Evolutionary conservation across 2,329 filamentous ascomycete species (phyloP), one percentile per base, ranked within the genome.

Genomic region (Cercospora citrullina): DNA sequence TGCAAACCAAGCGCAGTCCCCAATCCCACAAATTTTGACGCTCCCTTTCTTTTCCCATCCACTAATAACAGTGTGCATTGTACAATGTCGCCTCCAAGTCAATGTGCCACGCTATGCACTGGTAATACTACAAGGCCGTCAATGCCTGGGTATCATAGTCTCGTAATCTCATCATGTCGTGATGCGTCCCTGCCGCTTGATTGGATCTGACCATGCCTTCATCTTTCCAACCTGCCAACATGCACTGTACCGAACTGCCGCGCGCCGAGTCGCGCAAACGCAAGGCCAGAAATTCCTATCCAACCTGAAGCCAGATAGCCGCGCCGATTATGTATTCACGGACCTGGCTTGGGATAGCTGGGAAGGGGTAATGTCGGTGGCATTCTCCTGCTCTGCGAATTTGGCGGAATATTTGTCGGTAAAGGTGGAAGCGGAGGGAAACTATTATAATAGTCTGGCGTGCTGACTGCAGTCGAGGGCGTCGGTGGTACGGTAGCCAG

Each of bases 401-500:
- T 45, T 31, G 36, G 10, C 60, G 65, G 33, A 16, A 64, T 45
- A 12, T 64, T 64, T 5, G 63, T 30, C 4, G 63, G 63, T 21
- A 60, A 8, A 9, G 65, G 57, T 8, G 67, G 66, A 5, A 63
- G 39, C 9, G 65, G 64, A 21, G 67, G 62, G n/a, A 68, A 72
- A 33, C 59, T 31, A 39, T 33, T 58, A 18, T 30, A 58, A 58
- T 73, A 72, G 31, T 75, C 74, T 14, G 69, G 62, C n/a, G 68
- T 68, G 26, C 62, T 58, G 30, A 63, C 42, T 23, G 65, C 63
- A 7, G 69, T 68, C 21, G 63, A 71, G 26, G 59, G 71, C 48
- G 60, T 71, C 63, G 69, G 72, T 21, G 70, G 68, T 10, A 97
- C 90, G 0, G 93, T 97, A 0, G 94, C 93, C 79, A 96, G 93